These are phyloP conservation scores for Tolypocladium ovalisporum DNA, from an alignment of 2,329 filamentous ascomycete species.

Conservation along the genomic window DNA sequence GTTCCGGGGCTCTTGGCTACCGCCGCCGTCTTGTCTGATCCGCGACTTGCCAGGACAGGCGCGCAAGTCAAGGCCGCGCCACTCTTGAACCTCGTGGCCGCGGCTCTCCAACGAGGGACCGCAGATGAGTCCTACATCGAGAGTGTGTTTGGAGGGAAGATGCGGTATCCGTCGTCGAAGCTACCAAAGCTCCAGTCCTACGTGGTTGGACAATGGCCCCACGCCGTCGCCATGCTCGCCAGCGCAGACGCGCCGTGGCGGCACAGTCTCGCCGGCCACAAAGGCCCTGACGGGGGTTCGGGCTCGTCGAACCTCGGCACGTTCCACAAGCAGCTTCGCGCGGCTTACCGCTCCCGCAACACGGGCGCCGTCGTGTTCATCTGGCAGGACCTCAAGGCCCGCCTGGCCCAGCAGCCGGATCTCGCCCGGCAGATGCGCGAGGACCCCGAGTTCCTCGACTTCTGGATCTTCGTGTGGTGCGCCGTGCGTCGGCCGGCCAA, in stretches of 20 bases:
- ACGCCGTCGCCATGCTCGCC: conserved; percentile 12
- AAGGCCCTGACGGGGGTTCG: not conserved
- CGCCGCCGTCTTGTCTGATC: conserved; percentile 18
- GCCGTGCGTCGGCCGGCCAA: conserved; percentile 16
- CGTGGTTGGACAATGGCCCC: conserved; percentile 17
- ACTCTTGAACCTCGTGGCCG: conserved; percentile 15
- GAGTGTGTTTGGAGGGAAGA: conserved; percentile 6
- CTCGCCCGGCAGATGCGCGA: conserved; percentile 18
- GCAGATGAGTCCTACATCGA: conserved; percentile 10
- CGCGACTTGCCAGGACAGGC: conserved; percentile 5
- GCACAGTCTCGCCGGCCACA: not conserved
- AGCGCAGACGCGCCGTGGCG: conserved; percentile 12
- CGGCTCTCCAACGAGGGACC: conserved; percentile 9
- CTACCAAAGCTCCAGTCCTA: conserved; percentile 13
- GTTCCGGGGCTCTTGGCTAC: conserved; percentile 22
- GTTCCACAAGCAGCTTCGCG: conserved; percentile 18
- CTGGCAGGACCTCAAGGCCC: conserved; percentile 20
- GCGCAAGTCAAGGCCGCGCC: conserved; percentile 13
- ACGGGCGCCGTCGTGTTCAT: conserved; percentile 15
- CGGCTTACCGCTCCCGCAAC: conserved; percentile 18
- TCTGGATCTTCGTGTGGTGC: conserved; percentile 29
- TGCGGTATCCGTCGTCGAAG: conserved; percentile 8
- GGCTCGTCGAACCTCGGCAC: conserved; percentile 3
- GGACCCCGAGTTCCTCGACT: conserved; percentile 25
- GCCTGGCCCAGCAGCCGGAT: conserved; percentile 11